Percentiles rank a stretch among this genome's conserved stretches.
Conservation (phyloP, 345 rosid genomes). For the Raphanus sativus region DNA sequence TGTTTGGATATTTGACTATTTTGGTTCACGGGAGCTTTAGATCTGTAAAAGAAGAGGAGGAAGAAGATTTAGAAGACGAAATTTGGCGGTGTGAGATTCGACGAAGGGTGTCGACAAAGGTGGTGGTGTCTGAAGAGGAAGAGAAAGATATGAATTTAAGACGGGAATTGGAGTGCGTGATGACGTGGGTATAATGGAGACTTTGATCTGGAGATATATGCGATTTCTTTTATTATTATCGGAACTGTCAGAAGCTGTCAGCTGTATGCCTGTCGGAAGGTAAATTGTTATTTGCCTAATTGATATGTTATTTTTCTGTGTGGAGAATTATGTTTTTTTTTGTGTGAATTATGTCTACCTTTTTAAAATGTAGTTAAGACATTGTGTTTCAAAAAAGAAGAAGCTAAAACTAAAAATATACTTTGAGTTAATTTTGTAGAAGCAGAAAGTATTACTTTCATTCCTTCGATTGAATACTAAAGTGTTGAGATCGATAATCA, state of each 20-base stretch:
- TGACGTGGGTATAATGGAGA: neutral
- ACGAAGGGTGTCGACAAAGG: constrained; percentile 11
- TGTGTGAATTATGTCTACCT: too few species aligned
- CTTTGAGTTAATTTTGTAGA: too few species aligned
- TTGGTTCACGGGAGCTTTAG: neutral
- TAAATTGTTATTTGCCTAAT: neutral
- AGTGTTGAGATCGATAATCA: too few species aligned
- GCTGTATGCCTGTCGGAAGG: constrained; percentile 3
- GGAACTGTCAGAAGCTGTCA: constrained; percentile 15
- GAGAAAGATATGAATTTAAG: constrained; percentile 11
- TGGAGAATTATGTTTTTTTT: too few species aligned
- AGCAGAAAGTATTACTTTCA: too few species aligned
- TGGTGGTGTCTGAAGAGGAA: constrained; percentile 11
- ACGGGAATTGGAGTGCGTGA: constrained; percentile 12
- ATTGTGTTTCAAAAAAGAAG: too few species aligned
- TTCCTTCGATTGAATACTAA: too few species aligned
- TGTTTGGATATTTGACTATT: neutral
- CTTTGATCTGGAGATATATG: constrained; percentile 28
- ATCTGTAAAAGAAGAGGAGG: neutral
- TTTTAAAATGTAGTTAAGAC: too few species aligned
- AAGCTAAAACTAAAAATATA: too few species aligned
- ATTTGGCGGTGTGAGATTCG: constrained; percentile 28
- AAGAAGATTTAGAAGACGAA: neutral
- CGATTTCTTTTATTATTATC: neutral
- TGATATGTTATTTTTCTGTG: neutral